Conservation (phyloP, 1,139 yeast species). For the Blastobotrys persicus region DNA sequence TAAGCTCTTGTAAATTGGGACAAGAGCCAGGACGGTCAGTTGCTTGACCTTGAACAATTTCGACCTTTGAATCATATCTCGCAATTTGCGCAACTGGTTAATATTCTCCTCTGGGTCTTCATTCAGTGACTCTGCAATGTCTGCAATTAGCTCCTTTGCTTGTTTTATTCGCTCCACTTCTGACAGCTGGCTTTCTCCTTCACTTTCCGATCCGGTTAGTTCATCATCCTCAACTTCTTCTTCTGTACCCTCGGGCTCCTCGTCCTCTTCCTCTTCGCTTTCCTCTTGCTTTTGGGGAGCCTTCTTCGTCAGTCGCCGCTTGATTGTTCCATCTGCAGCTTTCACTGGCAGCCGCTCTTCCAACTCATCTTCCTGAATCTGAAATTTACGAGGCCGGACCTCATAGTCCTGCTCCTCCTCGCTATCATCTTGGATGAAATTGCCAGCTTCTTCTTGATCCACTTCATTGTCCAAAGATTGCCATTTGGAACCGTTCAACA, state of each 20-base stretch:
- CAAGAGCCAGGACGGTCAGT: constrained; percentile 71
- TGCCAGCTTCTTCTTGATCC: constrained; percentile 28
- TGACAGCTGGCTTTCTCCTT: constrained; percentile 35
- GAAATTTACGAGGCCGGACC: constrained; percentile 31
- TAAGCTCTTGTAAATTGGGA: constrained; percentile 79
- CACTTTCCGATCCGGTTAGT: constrained; percentile 27
- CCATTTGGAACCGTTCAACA: constrained; percentile 25
- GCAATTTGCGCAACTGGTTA: constrained; percentile 60
- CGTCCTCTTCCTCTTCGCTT: constrained; percentile 25
- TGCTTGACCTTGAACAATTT: constrained; percentile 67
- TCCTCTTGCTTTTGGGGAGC: constrained; percentile 29
- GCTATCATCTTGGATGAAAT: constrained; percentile 18
- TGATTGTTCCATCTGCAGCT: constrained; percentile 63
- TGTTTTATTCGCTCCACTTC: constrained; percentile 47
- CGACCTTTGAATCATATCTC: constrained; percentile 64
- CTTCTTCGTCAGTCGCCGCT: constrained; percentile 50
- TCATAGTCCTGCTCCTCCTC: constrained; percentile 38
- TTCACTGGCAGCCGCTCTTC: constrained; percentile 84
- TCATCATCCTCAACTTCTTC: constrained; percentile 29
- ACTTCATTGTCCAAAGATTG: constrained; percentile 25
- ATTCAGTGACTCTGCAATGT: constrained; percentile 68
- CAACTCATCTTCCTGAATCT: constrained; percentile 41
- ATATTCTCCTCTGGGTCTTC: constrained; percentile 92
- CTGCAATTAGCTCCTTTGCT: constrained; percentile 84
- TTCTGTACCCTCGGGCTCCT: constrained; percentile 33